These are phyloP conservation scores for Sarocladium kiliense DNA, from an alignment of 2,329 filamentous ascomycete species.

Conservation along the genomic window DNA sequence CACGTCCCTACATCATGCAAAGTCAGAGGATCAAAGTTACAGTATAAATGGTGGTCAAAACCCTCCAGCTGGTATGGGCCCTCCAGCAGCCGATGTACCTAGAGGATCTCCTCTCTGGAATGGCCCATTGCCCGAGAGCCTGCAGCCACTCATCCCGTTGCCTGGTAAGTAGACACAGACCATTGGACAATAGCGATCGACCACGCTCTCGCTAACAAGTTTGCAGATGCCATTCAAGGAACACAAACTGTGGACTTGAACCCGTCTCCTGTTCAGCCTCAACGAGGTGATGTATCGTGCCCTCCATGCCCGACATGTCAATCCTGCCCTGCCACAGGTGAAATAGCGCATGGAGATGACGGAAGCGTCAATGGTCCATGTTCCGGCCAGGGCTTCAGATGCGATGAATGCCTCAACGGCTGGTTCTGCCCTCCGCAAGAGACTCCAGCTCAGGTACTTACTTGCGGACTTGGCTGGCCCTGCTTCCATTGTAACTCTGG, in stretches of 20 bases:
- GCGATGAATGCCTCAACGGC: slow-evolving; percentile 23
- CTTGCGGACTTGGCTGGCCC: slow-evolving; percentile 25
- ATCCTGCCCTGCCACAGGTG: background rate
- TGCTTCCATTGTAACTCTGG: slow-evolving; percentile 25
- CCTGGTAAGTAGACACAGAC: background rate
- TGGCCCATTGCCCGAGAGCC: background rate
- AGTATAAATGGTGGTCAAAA: background rate
- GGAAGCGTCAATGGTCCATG: slow-evolving; percentile 14
- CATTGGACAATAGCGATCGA: no score
- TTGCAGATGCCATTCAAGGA: background rate
- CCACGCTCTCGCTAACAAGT: background rate
- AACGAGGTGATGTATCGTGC: background rate
- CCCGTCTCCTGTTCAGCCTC: background rate
- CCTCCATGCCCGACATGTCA: background rate
- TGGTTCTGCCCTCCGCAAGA: slow-evolving; percentile 27
- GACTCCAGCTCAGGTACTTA: slow-evolving; percentile 22
- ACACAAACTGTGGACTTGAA: background rate
- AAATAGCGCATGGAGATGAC: background rate
- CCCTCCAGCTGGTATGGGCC: background rate
- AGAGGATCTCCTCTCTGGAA: background rate
- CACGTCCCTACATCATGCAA: no score
- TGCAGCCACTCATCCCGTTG: background rate
- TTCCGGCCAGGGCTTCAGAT: slow-evolving; percentile 21
- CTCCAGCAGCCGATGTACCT: no score
- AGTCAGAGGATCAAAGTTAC: no score